phyloP scores from a whole-genome alignment of 2,329 filamentous ascomycete species.

The Verticillium albo-atrum region DNA sequence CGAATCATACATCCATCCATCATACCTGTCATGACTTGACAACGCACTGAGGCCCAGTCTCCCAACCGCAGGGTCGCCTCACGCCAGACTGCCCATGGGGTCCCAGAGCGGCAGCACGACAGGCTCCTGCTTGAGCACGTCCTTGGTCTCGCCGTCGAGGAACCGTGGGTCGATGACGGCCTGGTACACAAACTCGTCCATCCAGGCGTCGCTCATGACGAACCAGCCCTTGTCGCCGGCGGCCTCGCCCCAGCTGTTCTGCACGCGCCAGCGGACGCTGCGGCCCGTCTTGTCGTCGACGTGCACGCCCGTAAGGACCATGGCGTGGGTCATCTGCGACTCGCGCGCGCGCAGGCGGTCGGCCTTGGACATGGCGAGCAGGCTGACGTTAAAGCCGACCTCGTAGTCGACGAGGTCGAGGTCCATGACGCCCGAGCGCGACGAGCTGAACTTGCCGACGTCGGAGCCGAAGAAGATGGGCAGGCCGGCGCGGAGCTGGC shows the following conservation, averaged over 20 bases:
- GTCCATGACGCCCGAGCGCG: conserved; percentile 71
- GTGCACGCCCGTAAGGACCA: conserved; percentile 86
- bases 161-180: conserved; percentile 75
- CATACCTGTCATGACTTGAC: too few relatives aligned
- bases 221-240: conserved; percentile 79
- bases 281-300: conserved; percentile 56
- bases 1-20: too few relatives aligned
- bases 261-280: conserved; percentile 75
- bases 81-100: conserved; percentile 72
- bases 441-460: conserved; percentile 77
- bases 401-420: conserved; percentile 71
- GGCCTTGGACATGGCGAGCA: conserved; percentile 73
- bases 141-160: conserved; percentile 59
- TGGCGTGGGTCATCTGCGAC: conserved; percentile 84
- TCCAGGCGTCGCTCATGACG: conserved; percentile 80
- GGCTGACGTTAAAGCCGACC: conserved; percentile 73
- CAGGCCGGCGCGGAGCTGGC: conserved; percentile 72
- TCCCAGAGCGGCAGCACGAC: conserved; percentile 74
- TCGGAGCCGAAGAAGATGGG: conserved; percentile 89
- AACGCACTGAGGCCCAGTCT: not conserved
- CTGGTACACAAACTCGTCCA: conserved; percentile 81
- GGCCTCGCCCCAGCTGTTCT: conserved; percentile 76
- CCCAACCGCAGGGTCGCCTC: conserved; percentile 4
- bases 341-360: conserved; percentile 70
- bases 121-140: conserved; percentile 67